Evolutionary conservation across 345 rosid species (phyloP).

Genomic region (Noccaea bulbosa): DNA sequence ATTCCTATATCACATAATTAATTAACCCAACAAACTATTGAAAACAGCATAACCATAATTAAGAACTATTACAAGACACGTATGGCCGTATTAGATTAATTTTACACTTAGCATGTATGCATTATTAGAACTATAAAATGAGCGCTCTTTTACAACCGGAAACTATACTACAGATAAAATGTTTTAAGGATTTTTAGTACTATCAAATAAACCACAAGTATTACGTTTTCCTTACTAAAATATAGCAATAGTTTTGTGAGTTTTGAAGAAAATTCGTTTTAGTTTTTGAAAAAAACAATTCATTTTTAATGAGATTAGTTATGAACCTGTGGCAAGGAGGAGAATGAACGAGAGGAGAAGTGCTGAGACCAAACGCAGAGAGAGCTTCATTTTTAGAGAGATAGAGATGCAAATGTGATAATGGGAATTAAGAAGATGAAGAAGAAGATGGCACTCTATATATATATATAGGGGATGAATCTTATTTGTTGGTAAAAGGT

Average conservation of each 20-base stretch:
- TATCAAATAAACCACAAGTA: neutral
- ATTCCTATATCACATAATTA: slow-evolving; percentile 16
- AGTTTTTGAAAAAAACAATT: too few species aligned
- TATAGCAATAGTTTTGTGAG: too few species aligned
- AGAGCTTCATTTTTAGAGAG: slow-evolving; percentile 36
- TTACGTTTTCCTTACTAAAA: neutral
- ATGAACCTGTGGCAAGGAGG: slow-evolving; percentile 39
- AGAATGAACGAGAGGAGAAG: slow-evolving; percentile 37
- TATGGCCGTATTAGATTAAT: neutral
- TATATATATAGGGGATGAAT: neutral
- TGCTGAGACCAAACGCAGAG: slow-evolving; percentile 39
- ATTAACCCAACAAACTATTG: neutral
- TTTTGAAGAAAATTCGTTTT: too few species aligned
- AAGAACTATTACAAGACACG: slow-evolving; percentile 6
- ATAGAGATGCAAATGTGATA: neutral
- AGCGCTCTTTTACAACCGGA: neutral
- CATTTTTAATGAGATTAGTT: neutral
- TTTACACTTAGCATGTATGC: neutral
- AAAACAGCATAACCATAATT: neutral
- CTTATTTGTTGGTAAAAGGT: neutral
- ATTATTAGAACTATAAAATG: neutral
- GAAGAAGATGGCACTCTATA: slow-evolving; percentile 4
- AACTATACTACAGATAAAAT: neutral
- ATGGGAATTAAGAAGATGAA: neutral
- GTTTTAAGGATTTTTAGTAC: neutral